phyloP scores from a whole-genome alignment of 352 stramenopile species.

The Elongisporangium prolatum region DNA sequence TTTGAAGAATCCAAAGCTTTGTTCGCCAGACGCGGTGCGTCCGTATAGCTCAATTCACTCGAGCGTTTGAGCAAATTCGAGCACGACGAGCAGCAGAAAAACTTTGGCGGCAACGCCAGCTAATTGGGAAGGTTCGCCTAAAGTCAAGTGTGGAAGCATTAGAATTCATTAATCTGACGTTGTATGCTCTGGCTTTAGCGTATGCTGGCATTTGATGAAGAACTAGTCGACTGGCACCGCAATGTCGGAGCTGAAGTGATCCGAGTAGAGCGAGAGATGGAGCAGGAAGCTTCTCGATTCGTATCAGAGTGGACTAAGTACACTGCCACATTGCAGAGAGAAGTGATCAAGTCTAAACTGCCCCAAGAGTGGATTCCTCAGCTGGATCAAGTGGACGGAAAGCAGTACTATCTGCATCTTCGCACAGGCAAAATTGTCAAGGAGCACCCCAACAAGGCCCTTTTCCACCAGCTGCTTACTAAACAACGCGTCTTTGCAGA shows the following conservation, averaged over 20 bases:
- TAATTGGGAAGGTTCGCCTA: not conserved
- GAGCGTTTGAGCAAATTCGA: slow-evolving; percentile 2
- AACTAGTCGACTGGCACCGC: slow-evolving; percentile 27
- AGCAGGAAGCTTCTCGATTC: slow-evolving; percentile 18
- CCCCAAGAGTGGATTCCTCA: slow-evolving; percentile 38
- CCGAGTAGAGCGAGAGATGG: slow-evolving; percentile 15
- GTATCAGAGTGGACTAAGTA: slow-evolving; percentile 27
- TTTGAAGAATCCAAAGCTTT: slow-evolving; percentile 1
- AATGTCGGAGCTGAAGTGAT: slow-evolving; percentile 22
- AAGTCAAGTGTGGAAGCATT: not conserved
- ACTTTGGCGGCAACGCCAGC: slow-evolving; percentile 1
- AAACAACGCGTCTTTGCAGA: slow-evolving; percentile 25
- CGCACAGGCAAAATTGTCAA: slow-evolving; percentile 23
- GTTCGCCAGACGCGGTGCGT: not conserved
- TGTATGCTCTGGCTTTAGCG: slow-evolving; percentile 1
- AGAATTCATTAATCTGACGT: not conserved
- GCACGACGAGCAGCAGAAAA: slow-evolving; percentile 1
- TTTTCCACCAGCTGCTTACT: slow-evolving; percentile 23
- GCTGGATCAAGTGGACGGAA: slow-evolving; percentile 24
- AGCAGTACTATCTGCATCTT: slow-evolving; percentile 36
- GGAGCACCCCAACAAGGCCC: slow-evolving; percentile 29
- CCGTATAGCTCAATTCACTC: not conserved
- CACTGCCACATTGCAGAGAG: slow-evolving; percentile 27
- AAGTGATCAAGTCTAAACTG: slow-evolving; percentile 31
- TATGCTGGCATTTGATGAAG: slow-evolving; percentile 9